A percentile compares a stretch with the other conserved stretches of the same genome.
phyloP scores from a whole-genome alignment of 805 yeast genomes.

The Nadsonia fulvescens region DNA sequence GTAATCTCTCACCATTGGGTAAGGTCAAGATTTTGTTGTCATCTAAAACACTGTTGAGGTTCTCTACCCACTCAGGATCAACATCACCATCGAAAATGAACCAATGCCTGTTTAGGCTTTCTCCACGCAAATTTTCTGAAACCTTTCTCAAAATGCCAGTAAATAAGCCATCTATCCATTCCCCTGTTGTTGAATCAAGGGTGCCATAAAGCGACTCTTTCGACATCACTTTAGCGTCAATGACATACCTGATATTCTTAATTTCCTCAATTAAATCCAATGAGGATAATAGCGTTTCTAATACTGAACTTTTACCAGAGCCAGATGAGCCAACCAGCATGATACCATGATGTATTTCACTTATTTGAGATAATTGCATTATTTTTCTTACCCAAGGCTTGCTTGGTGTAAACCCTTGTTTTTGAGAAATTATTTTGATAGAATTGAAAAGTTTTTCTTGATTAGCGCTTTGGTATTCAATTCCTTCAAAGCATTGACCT shows the following conservation, averaged over 20 bases:
- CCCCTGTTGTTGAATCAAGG: constrained; percentile 60
- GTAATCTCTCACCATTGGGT: constrained; percentile 76
- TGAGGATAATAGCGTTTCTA: constrained; percentile 31
- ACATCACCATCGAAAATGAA: constrained; percentile 81
- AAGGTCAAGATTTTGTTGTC: constrained; percentile 68
- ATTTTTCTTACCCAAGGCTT: constrained; percentile 35
- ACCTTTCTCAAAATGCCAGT: constrained; percentile 48
- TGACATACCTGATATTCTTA: constrained; percentile 25
- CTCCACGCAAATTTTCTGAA: constrained; percentile 39
- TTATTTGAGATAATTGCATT: constrained; percentile 43
- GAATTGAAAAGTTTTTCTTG: constrained; percentile 14
- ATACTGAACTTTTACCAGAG: constrained; percentile 47
- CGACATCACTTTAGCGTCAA: constrained; percentile 62
- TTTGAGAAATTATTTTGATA: constrained; percentile 14
- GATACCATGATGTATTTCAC: constrained; percentile 51
- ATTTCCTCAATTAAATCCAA: constrained; percentile 19
- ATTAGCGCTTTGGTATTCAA: constrained; percentile 11
- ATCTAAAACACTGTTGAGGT: constrained; percentile 75
- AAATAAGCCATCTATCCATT: constrained; percentile 82
- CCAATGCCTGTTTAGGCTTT: constrained; percentile 40
- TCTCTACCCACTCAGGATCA: constrained; percentile 89
- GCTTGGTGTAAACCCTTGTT: constrained; percentile 19
- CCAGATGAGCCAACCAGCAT: constrained; percentile 69
- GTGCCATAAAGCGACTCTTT: constrained; percentile 54
- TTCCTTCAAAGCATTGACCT: constrained; percentile 9